A percentile compares a stretch with the other conserved stretches of the same genome.
These are phyloP conservation scores for Phytophthora vignae DNA, from an alignment of 352 stramenopile species.

Conservation along the genomic window DNA sequence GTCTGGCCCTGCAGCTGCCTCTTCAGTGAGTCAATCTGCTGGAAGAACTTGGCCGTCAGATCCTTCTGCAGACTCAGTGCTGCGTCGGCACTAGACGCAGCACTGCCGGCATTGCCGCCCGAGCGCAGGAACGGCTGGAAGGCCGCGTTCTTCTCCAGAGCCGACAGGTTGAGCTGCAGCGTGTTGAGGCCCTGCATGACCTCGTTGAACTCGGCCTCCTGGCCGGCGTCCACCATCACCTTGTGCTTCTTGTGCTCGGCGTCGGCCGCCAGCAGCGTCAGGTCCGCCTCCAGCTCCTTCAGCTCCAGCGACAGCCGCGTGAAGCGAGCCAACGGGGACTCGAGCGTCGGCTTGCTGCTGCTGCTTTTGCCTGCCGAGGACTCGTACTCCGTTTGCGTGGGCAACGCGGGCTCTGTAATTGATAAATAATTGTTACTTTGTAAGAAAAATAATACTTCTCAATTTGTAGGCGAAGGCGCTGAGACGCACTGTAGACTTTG, in stretches of 20 bases:
- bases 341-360: constrained; percentile 40
- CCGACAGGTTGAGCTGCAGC: constrained; percentile 68
- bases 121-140: constrained; percentile 69
- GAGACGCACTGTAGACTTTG: constrained; percentile 79
- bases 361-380: constrained; percentile 20
- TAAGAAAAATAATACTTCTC: background rate
- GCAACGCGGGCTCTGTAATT: constrained; percentile 52
- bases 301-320: constrained; percentile 74
- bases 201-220: constrained; percentile 71
- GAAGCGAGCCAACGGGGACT: constrained; percentile 77
- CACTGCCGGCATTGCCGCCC: constrained; percentile 11
- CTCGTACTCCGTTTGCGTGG: constrained; percentile 67
- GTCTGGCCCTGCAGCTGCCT: constrained; percentile 43
- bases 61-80: constrained; percentile 70
- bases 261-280: constrained; percentile 56
- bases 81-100: constrained; percentile 39
- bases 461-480: background rate
- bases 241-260: constrained; percentile 54
- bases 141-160: constrained; percentile 60
- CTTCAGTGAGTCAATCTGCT: constrained; percentile 71
- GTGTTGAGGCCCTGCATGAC: constrained; percentile 69
- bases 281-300: constrained; percentile 74
- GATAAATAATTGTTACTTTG: constrained; percentile 10
- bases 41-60: constrained; percentile 75
- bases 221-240: constrained; percentile 67